phyloP scores from a whole-genome alignment of 2,329 filamentous ascomycete genomes.

The Cladosporium sp. region DNA sequence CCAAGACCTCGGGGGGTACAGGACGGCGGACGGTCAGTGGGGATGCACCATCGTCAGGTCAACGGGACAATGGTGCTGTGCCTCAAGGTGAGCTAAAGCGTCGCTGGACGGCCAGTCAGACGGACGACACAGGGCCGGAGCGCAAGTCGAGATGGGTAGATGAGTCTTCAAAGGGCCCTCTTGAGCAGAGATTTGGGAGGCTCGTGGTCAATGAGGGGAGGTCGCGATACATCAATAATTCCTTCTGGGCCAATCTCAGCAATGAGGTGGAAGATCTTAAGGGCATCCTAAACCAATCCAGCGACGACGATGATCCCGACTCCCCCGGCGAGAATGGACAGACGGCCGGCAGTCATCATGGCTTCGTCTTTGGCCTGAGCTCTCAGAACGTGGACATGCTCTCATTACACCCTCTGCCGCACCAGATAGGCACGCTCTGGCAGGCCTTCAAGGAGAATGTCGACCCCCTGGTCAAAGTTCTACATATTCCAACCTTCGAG shows the following conservation, averaged over 20 bases:
- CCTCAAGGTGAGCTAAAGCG: slow-evolving; percentile 7
- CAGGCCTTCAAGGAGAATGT: slow-evolving; percentile 69
- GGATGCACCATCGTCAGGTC: not conserved
- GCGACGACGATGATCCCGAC: slow-evolving; percentile 55
- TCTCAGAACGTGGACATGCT: slow-evolving; percentile 65
- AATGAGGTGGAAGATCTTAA: slow-evolving; percentile 67
- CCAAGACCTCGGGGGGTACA: not conserved
- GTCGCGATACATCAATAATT: slow-evolving; percentile 70
- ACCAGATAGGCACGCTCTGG: slow-evolving; percentile 66
- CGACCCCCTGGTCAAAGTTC: slow-evolving; percentile 66
- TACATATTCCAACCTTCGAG: slow-evolving; percentile 66
- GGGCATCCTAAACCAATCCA: slow-evolving; percentile 58
- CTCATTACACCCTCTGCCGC: slow-evolving; percentile 60
- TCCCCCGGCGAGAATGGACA: slow-evolving; percentile 35
- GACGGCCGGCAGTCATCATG: slow-evolving; percentile 53
- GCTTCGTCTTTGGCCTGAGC: slow-evolving; percentile 69
- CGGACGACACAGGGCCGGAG: not conserved
- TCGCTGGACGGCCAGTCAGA: slow-evolving; percentile 8
- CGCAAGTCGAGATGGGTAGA: slow-evolving; percentile 25
- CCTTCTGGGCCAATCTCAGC: slow-evolving; percentile 71
- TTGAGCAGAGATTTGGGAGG: slow-evolving; percentile 56
- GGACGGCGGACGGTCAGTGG: slow-evolving; percentile 8
- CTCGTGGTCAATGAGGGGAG: slow-evolving; percentile 68
- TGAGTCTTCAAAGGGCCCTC: slow-evolving; percentile 22
- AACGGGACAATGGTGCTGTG: not conserved